Percentiles rank a stretch among this genome's conserved stretches.
Evolutionary conservation across 805 yeast genomes (phyloP).

Genomic region (Wickerhamiella dianesei): DNA sequence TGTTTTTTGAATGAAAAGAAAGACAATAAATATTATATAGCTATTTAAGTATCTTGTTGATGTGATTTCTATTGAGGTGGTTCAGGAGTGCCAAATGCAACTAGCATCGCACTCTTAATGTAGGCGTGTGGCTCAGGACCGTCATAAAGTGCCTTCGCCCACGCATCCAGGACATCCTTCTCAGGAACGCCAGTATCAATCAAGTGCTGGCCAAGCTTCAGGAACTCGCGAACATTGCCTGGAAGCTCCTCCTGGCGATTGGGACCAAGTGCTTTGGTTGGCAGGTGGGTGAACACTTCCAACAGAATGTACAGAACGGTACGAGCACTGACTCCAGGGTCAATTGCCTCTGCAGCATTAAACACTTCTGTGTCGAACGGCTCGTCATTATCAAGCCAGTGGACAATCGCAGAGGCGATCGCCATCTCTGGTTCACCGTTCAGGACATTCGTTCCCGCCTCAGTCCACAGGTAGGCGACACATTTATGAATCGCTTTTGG

Average conservation of each 20-base stretch:
- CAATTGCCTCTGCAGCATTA: conserved; percentile 19
- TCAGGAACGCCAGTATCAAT: neutral
- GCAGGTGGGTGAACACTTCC: conserved; percentile 12
- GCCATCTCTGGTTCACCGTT: conserved; percentile 20
- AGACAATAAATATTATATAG: neutral
- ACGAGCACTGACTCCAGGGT: conserved; percentile 29
- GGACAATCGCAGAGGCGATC: conserved; percentile 18
- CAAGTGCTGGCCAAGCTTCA: conserved; percentile 5
- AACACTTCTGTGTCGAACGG: conserved; percentile 23
- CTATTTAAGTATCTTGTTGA: neutral
- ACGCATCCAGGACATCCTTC: conserved; percentile 5
- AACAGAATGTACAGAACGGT: conserved; percentile 26
- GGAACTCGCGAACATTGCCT: conserved; percentile 4
- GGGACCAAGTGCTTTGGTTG: conserved; percentile 13
- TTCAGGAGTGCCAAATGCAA: neutral
- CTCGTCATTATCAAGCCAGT: conserved; percentile 25
- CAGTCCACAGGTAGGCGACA: conserved; percentile 25
- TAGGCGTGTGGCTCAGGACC: neutral
- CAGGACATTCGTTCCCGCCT: conserved; percentile 11
- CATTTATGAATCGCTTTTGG: conserved; percentile 26
- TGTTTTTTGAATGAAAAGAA: neutral
- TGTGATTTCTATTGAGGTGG: neutral
- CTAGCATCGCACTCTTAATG: conserved; percentile 1
- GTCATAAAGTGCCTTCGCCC: conserved; percentile 15
- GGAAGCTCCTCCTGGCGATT: conserved; percentile 3